Evolutionary conservation across 1,284 basidiomycete genomes (phyloP), one percentile per base, ranked within the genome.

Genomic region (Prillingera fragicola): DNA sequence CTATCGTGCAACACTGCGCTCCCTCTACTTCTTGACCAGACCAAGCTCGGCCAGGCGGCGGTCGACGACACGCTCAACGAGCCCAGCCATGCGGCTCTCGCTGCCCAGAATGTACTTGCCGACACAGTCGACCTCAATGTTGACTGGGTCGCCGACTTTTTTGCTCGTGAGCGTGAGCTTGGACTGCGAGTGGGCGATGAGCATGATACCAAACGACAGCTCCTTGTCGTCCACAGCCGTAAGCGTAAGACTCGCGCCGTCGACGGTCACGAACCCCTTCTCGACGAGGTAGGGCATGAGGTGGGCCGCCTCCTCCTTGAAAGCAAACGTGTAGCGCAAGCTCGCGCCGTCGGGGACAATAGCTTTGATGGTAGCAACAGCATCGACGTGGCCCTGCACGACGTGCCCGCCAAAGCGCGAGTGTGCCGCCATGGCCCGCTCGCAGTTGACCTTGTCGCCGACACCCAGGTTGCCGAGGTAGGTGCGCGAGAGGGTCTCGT

Each of bases 311-410:
- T 79, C 73, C 50, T 81, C 75, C 4, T 82, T 75, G 39, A 96
- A 77, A 62, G 81, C 77, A 74, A 92, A 96, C 42, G 76, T 79
- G 59, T 88, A 75, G 25, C 87, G 83, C 54, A 95, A 67, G 9
- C 91, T 95, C 61, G 94, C 88, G 13, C 89, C 91, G 60, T 96
- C 95, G 10, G 78, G 75, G 5, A 69, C 73, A 36, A 79, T 80
- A 10, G 79, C 77, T 29, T 83, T 63, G 43, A 96, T 77, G 1
- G 74, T 83, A 3, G 86, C 91, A 2, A 89, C 94, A 5, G 80
- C 82, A 63, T 99, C 95, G 50, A 98, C 86, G 69, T 96, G 91
- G 17, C 87, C 91, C 87, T 97, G 94, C 6, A 98, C 95, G 66
- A 96, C 92, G 68, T 99, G 94, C 6, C 94, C 94, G 22, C 94